Evolutionary conservation across 2,329 filamentous ascomycete genomes (phyloP).

Genomic region (Chaetomium strumarium): DNA sequence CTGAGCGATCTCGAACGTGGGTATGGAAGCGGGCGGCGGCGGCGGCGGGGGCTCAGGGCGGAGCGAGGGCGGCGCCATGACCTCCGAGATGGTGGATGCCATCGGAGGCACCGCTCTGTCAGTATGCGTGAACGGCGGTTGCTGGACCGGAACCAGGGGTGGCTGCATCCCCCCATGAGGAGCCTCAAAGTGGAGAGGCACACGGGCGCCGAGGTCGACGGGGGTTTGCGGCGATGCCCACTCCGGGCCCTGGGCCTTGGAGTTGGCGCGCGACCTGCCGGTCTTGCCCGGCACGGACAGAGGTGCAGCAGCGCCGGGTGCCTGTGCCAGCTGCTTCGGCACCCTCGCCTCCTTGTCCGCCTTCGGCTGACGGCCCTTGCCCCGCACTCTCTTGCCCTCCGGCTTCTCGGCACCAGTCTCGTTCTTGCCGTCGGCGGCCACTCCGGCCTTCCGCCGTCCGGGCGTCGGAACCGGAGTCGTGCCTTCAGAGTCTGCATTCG

Average conservation of each 20-base stretch:
- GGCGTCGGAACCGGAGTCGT: slow-evolving; percentile 53
- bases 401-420: slow-evolving; percentile 38
- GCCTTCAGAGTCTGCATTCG: slow-evolving; percentile 51
- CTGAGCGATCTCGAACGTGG: slow-evolving; percentile 46
- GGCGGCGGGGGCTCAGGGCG: slow-evolving; percentile 48
- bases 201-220: slow-evolving; percentile 33
- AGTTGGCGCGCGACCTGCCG: slow-evolving; percentile 50
- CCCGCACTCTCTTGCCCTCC: slow-evolving; percentile 32
- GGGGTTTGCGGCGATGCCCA: slow-evolving; percentile 33
- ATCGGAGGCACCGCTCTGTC: slow-evolving; percentile 34
- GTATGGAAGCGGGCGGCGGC: slow-evolving; percentile 40
- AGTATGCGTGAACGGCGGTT: slow-evolving; percentile 24
- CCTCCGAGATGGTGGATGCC: slow-evolving; percentile 41
- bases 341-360: slow-evolving; percentile 39
- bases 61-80: slow-evolving; percentile 52
- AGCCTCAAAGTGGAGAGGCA: slow-evolving; percentile 41
- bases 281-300: slow-evolving; percentile 34
- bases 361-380: slow-evolving; percentile 38
- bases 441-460: slow-evolving; percentile 42
- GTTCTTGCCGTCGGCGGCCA: slow-evolving; percentile 16
- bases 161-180: slow-evolving; percentile 38
- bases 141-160: slow-evolving; percentile 34
- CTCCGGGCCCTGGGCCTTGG: slow-evolving; percentile 42
- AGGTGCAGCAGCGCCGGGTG: slow-evolving; percentile 43
- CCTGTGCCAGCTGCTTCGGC: slow-evolving; percentile 37